phyloP scores from a whole-genome alignment of 257 asterid species.

The Penstemon eatonii region DNA sequence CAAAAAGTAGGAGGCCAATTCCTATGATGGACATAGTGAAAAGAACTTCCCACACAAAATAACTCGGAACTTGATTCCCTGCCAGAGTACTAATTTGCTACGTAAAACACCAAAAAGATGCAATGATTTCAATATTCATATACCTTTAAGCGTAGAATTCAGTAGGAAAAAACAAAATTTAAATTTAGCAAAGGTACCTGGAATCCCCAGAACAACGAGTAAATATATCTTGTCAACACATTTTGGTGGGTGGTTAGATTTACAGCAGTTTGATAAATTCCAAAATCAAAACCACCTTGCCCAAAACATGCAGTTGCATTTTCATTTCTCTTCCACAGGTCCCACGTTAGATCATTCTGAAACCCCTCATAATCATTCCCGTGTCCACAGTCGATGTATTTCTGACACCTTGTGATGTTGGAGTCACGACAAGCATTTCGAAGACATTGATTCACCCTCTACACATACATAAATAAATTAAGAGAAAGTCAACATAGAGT shows the following conservation, averaged over 20 bases:
- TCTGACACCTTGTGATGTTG: conserved; percentile 35
- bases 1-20: conserved; percentile 77
- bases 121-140: conserved; percentile 9
- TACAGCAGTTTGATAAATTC: conserved; percentile 64
- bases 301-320: conserved; percentile 66
- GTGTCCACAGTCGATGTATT: conserved; percentile 69
- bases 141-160: background rate
- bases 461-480: background rate
- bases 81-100: conserved; percentile 91
- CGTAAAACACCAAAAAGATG: conserved; percentile 22
- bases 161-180: background rate
- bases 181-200: conserved; percentile 34
- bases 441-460: conserved; percentile 88
- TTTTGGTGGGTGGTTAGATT: conserved; percentile 47
- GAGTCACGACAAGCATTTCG: conserved; percentile 63
- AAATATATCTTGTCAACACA: conserved; percentile 24
- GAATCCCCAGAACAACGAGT: too few relatives aligned
- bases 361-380: conserved; percentile 32
- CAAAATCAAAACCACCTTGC: conserved; percentile 47
- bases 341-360: conserved; percentile 35
- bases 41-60: conserved; percentile 66
- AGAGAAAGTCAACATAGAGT: background rate
- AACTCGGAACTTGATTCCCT: conserved; percentile 82
- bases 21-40: conserved; percentile 83
- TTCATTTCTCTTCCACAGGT: conserved; percentile 45